Evolutionary conservation across 139 green algal genomes (phyloP), one percentile per base, ranked within the genome.

Genomic region (Chlamydomonas sp.): DNA sequence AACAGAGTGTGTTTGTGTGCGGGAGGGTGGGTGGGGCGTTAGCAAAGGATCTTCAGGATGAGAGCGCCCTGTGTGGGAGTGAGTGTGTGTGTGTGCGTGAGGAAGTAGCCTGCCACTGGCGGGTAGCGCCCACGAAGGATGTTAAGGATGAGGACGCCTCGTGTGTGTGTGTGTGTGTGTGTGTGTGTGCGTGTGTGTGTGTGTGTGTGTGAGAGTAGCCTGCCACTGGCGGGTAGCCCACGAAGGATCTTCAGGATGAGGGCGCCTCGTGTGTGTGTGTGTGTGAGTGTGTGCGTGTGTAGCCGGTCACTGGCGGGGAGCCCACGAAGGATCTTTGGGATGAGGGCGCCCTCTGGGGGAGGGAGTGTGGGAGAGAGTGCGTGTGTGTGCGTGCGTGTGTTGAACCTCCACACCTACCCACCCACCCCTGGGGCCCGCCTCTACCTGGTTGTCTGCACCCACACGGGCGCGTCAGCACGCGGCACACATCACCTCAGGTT

Each of bases 161-260:
- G 76, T 49, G 62, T 5, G 16, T 35, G n/a, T 35, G n/a, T n/a
- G n/a, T n/a, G n/a, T n/a, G n/a, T n/a, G n/a, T n/a, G n/a, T n/a
- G n/a, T n/a, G n/a, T n/a, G n/a, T n/a, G n/a, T n/a, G n/a, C n/a
- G n/a, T n/a, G n/a, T n/a, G n/a, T n/a, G n/a, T n/a, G n/a, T n/a
- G n/a, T n/a, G n/a, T n/a, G n/a, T n/a, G n/a, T n/a, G n/a, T n/a
- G 76, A 24, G 77, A 84, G 75, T 87, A 87, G 3, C 81, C 81
- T 1, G 43, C 48, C 4, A 89, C 70, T 22, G 85, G 69, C 22
- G 78, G 79, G 54, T 85, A 91, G 64, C 36, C 86, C 84, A 13
- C 77, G 69, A 35, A 89, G 49, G 57, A 91, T 91, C 76, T 90
- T 90, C 29, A 89, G 67, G 59, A 91, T 84, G 5, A 91, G 75